Evolutionary conservation across 179 eudicot species (phyloP).

Genomic region (Beta macrorhiza): DNA sequence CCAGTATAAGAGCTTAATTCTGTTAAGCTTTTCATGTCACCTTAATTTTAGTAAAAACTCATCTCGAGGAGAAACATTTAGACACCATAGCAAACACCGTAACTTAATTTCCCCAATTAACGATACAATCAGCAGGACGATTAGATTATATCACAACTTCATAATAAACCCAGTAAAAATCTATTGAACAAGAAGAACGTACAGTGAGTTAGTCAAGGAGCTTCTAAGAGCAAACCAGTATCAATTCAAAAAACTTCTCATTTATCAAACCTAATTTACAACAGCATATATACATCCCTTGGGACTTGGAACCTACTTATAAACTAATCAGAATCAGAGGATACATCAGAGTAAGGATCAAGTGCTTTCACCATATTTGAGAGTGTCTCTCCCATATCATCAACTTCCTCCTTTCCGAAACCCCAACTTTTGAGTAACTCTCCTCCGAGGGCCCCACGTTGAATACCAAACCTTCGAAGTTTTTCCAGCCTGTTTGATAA

Average conservation of each 20-base stretch:
- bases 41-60: too few relatives aligned
- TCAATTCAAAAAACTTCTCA: neutral
- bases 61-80: too few relatives aligned
- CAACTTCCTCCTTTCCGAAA: conserved; percentile 75
- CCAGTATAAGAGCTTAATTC: too few relatives aligned
- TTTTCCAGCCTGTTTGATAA: conserved; percentile 55
- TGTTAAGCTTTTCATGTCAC: too few relatives aligned
- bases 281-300: neutral
- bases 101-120: too few relatives aligned
- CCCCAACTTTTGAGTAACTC: conserved; percentile 74
- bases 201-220: too few relatives aligned
- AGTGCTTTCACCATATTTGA: conserved; percentile 56
- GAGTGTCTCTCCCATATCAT: conserved; percentile 70
- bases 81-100: too few relatives aligned
- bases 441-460: conserved; percentile 63
- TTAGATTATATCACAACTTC: too few relatives aligned
- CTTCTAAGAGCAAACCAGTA: neutral
- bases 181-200: too few relatives aligned
- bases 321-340: conserved; percentile 73
- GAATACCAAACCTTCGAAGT: conserved; percentile 64
- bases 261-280: neutral
- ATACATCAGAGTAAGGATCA: conserved; percentile 46
- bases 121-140: too few relatives aligned
- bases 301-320: too few relatives aligned
- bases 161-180: too few relatives aligned